Evolutionary conservation across 768 basidiomycete species (phyloP).

Genomic region (Nevesoporus exiguus): DNA sequence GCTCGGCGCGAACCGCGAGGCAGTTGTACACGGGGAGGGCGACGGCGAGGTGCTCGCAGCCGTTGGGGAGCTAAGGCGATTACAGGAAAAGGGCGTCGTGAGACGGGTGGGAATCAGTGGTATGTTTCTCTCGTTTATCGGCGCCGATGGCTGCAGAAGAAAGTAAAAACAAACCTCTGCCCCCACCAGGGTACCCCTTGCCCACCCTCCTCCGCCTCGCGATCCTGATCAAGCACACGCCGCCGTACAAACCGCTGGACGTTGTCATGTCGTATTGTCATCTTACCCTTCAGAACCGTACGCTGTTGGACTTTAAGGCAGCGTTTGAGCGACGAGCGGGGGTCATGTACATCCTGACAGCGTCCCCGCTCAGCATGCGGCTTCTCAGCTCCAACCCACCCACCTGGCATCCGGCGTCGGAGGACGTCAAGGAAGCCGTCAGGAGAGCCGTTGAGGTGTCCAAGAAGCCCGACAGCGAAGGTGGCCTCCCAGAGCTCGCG

Average conservation of each 20-base stretch:
- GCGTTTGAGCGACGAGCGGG: constrained; percentile 60
- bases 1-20: constrained; percentile 54
- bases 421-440: constrained; percentile 42
- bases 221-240: constrained; percentile 62
- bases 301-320: constrained; percentile 51
- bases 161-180: too few species aligned
- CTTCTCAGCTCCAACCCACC: constrained; percentile 60
- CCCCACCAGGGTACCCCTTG: constrained; percentile 74
- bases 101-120: constrained; percentile 79
- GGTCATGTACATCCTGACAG: constrained; percentile 65
- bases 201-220: constrained; percentile 82
- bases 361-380: constrained; percentile 85
- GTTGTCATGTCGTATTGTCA: constrained; percentile 80
- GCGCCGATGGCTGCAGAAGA: background rate
- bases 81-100: constrained; percentile 72
- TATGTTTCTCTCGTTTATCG: constrained; percentile 26
- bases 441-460: constrained; percentile 33
- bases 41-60: constrained; percentile 73
- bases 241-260: constrained; percentile 72
- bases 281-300: constrained; percentile 69
- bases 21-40: constrained; percentile 57
- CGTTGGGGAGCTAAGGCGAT: constrained; percentile 56
- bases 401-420: constrained; percentile 76
- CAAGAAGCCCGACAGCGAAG: constrained; percentile 39
- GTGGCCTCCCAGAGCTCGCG: constrained; percentile 56